Evolutionary conservation across 192 early-diverging fungal genomes (phyloP), one percentile per base, ranked within the genome.

Genomic region (Mortierella antarctica): DNA sequence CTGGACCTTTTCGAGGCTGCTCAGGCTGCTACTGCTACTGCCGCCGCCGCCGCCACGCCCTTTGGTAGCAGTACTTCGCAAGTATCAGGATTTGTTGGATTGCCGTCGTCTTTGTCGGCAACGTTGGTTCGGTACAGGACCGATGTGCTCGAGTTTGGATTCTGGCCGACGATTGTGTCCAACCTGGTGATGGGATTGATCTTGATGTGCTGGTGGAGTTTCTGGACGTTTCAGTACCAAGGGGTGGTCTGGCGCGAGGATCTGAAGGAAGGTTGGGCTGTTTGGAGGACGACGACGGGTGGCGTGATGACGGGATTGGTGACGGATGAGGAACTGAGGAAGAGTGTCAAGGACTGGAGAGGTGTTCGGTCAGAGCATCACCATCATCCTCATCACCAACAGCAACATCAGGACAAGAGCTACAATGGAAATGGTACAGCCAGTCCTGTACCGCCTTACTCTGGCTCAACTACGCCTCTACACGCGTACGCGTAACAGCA

Each of bases 151-250:
- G 65, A 63, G 48, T 84, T 84, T 65, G 57, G 68, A 17, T 63
- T 84, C 44, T 80, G 85, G 40, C 70, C 83, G 8, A 64, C 84
- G 50, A 68, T 88, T 8, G 46, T 83, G 31, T 79, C 79, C 10
- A 84, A 83, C 55, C 54, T 83, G 48, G 62, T 72, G 6, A 83
- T 85, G 65, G 86, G 85, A 6, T 31, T 87, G 53, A 73, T 88
- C 57, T 74, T 88, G 81, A 72, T 85, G 61, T 68, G 66, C 39
- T 88, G 82, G 70, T 88, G 86, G 86, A 87, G 86, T 14, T 88
- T 88, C 48, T 88, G 87, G 87, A 88, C 87, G 0, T 88, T 88
- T 40, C 87, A 88, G 62, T 87, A 87, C 60, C 74, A 83, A 31
- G 87, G 86, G 0, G 83, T 88, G 17, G 64, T 87, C 44, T 88